Conservation (phyloP, 306 rosid genomes). For the Vigna mungo region DNA sequence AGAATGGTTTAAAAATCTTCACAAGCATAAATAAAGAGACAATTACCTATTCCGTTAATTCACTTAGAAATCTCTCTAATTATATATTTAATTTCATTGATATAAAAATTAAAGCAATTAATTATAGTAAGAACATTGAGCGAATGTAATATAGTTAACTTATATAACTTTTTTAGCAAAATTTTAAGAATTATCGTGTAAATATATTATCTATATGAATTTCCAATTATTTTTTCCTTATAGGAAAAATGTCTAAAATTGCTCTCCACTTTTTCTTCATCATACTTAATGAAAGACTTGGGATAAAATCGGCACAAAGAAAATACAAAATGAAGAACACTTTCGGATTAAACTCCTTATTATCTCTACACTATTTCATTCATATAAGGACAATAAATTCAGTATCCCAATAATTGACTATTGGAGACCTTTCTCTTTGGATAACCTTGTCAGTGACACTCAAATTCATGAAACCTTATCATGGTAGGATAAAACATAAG, state of each 20-base stretch:
- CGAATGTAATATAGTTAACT: too few relatives aligned
- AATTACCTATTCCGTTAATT: too few relatives aligned
- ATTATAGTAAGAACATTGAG: too few relatives aligned
- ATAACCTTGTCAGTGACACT: conserved; percentile 47
- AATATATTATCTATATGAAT: conserved; percentile 1
- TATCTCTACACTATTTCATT: not conserved
- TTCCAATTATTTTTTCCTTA: conserved; percentile 48
- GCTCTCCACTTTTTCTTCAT: conserved; percentile 54
- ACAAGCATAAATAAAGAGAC: too few relatives aligned
- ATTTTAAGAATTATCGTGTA: too few relatives aligned
- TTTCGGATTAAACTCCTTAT: conserved; percentile 3
- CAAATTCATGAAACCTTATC: conserved; percentile 7
- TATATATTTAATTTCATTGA: too few relatives aligned
- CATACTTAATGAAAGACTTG: conserved; percentile 49
- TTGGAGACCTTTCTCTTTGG: conserved; percentile 60
- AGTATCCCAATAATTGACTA: conserved; percentile 39
- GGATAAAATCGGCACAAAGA: conserved; percentile 62
- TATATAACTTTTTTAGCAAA: too few relatives aligned
- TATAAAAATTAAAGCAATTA: too few relatives aligned
- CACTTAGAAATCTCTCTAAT: too few relatives aligned
- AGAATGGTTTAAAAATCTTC: too few relatives aligned
- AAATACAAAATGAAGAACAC: conserved; percentile 16
- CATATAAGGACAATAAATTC: conserved; percentile 1
- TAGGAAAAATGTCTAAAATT: conserved; percentile 53
- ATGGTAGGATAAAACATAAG: not conserved